A percentile compares a stretch with the other conserved stretches of the same genome.
Evolutionary conservation across 1,139 yeast genomes (phyloP).

Genomic region (Blastobotrys niveus): DNA sequence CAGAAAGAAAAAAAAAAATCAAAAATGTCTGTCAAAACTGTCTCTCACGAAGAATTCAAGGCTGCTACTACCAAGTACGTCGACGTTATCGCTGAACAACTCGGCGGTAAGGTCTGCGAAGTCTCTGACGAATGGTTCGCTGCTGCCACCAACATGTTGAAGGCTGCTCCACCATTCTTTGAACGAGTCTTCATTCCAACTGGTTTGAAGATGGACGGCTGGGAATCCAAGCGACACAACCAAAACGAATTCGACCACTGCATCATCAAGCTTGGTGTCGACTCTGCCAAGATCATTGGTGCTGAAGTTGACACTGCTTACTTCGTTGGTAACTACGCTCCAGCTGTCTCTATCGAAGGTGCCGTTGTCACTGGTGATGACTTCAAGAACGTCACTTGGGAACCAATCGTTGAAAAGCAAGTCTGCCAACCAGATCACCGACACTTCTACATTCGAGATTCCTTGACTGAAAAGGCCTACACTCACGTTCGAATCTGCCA

Average conservation of each 20-base stretch:
- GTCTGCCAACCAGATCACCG: conserved; percentile 87
- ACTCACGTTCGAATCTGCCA: conserved; percentile 79
- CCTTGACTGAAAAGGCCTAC: conserved; percentile 52
- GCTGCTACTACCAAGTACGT: conserved; percentile 7
- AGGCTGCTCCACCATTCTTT: conserved; percentile 71
- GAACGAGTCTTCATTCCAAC: conserved; percentile 73
- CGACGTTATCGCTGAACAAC: conserved; percentile 71
- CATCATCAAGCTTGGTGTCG: conserved; percentile 72
- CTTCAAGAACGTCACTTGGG: conserved; percentile 51
- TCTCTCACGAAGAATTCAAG: conserved; percentile 8
- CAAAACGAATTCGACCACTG: conserved; percentile 82
- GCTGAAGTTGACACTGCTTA: conserved; percentile 89
- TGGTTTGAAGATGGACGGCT: conserved; percentile 81
- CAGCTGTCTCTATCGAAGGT: conserved; percentile 80
- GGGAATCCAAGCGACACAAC: conserved; percentile 97
- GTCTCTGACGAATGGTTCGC: conserved; percentile 94
- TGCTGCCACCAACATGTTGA: conserved; percentile 79
- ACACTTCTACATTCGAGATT: conserved; percentile 64
- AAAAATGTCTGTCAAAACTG: conserved; percentile 10
- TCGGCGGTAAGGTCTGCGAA: conserved; percentile 68
- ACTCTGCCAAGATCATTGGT: conserved; percentile 72
- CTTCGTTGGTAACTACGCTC: conserved; percentile 94
- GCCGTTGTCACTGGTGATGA: conserved; percentile 38
- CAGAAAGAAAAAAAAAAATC: not conserved
- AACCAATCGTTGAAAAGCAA: conserved; percentile 53